Conservation (phyloP, 306 rosid genomes). For the Inga oerstediana region DNA sequence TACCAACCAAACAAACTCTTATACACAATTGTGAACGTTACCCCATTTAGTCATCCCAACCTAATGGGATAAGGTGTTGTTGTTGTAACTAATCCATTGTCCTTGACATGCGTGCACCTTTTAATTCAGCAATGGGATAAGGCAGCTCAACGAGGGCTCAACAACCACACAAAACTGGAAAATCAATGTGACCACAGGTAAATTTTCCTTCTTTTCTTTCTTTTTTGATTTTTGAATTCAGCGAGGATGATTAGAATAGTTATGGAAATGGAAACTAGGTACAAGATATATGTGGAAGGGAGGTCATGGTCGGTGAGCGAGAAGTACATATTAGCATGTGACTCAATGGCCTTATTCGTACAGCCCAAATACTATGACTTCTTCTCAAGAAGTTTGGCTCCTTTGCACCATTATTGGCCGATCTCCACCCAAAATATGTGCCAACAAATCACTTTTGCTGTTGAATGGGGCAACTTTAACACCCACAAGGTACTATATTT, state of each 20-base stretch:
- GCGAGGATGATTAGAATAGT: not conserved
- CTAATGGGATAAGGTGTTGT: no score
- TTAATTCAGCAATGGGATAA: constrained; percentile 9
- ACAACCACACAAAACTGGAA: constrained; percentile 19
- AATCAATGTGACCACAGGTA: constrained; percentile 35
- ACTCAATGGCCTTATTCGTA: constrained; percentile 25
- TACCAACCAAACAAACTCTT: no score
- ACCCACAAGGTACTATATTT: not conserved
- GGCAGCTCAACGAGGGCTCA: not conserved
- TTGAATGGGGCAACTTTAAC: constrained; percentile 30
- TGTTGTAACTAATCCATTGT: no score
- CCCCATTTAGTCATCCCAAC: no score
- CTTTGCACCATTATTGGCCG: constrained; percentile 30
- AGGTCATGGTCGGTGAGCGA: constrained; percentile 31
- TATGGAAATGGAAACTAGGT: constrained; percentile 4
- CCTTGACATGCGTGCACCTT: not conserved
- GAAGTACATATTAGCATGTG: constrained; percentile 30
- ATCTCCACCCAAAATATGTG: constrained; percentile 8
- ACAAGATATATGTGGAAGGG: constrained; percentile 34
- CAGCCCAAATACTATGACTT: constrained; percentile 19
- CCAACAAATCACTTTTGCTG: constrained; percentile 6
- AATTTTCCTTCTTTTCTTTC: not conserved
- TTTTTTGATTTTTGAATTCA: not conserved
- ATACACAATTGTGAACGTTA: no score
- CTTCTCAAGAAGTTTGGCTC: constrained; percentile 21